Percentiles rank a stretch among this genome's conserved stretches.
phyloP scores from a whole-genome alignment of 176 grass and related monocot species.

The Cenchrus fungigraminus region DNA sequence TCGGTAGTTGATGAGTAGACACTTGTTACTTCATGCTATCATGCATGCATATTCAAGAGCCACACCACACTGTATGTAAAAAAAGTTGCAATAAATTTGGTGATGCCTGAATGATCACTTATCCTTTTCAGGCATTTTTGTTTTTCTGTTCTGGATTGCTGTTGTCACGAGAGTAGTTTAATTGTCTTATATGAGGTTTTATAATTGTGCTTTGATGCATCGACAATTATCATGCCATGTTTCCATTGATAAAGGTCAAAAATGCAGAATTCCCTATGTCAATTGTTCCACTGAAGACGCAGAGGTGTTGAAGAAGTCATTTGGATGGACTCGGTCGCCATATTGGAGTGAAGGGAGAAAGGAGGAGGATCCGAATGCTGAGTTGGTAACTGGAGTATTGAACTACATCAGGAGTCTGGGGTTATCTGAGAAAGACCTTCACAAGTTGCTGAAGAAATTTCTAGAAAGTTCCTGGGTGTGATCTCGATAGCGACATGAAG shows the following conservation, averaged over 20 bases:
- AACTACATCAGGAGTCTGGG: conserved; percentile 67
- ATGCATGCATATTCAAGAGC: background rate
- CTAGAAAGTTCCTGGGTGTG: conserved; percentile 84
- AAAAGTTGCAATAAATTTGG: conserved; percentile 16
- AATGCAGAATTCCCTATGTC: too few species aligned
- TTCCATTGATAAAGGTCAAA: too few species aligned
- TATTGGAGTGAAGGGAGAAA: conserved; percentile 86
- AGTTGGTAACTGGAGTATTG: conserved; percentile 49
- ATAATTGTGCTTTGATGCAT: background rate
- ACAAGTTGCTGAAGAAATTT: conserved; percentile 90
- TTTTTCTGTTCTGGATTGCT: background rate
- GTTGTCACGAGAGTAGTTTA: background rate
- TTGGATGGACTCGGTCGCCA: conserved; percentile 78
- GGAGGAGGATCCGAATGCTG: conserved; percentile 53
- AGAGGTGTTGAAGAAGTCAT: conserved; percentile 51
- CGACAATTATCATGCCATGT: too few species aligned
- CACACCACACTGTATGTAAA: conserved; percentile 7
- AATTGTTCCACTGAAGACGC: too few species aligned
- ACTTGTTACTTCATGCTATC: background rate
- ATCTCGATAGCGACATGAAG: conserved; percentile 69
- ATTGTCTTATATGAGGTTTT: background rate
- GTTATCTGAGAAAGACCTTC: conserved; percentile 69
- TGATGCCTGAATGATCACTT: background rate
- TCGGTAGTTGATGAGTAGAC: background rate
- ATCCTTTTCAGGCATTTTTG: background rate